These are phyloP conservation scores for Pinus taeda DNA, from an alignment of 75 land plant species.

Conservation along the genomic window DNA sequence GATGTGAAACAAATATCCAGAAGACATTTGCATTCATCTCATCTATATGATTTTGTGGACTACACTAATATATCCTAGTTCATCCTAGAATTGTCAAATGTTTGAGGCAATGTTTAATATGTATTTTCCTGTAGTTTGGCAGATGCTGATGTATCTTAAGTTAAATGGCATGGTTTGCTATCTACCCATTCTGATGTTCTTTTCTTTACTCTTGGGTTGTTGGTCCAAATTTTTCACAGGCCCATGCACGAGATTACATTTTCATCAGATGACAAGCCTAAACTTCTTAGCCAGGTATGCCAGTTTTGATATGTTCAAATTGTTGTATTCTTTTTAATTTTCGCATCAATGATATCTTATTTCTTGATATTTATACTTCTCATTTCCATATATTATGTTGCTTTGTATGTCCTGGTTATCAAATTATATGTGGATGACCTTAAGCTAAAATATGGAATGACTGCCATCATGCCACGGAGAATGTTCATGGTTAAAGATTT, in stretches of 20 bases:
- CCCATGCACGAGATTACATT: slow-evolving; percentile 98
- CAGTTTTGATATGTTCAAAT: not conserved
- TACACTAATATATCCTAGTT: not conserved
- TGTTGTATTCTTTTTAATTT: not conserved
- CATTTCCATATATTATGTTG: not conserved
- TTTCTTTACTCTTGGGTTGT: not conserved
- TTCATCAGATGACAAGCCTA: slow-evolving; percentile 95
- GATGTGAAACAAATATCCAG: not conserved
- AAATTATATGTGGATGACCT: not conserved
- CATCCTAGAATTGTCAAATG: not conserved
- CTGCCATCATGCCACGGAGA: not conserved
- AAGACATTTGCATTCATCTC: not conserved
- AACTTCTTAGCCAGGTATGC: slow-evolving; percentile 89
- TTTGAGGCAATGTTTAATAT: not conserved
- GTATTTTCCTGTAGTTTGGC: not conserved
- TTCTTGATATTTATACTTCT: not conserved
- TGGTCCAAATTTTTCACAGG: slow-evolving; percentile 29
- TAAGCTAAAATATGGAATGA: not conserved
- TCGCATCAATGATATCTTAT: not conserved
- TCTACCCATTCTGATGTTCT: not conserved
- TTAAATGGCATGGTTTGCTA: not conserved
- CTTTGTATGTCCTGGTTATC: not conserved
- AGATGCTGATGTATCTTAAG: not conserved
- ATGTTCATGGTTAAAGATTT: not conserved
- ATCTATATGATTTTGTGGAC: too few species aligned